Base-by-base conservation (phyloP, 2,329 filamentous ascomycete species). In the Ophiostoma sp. region DNA sequence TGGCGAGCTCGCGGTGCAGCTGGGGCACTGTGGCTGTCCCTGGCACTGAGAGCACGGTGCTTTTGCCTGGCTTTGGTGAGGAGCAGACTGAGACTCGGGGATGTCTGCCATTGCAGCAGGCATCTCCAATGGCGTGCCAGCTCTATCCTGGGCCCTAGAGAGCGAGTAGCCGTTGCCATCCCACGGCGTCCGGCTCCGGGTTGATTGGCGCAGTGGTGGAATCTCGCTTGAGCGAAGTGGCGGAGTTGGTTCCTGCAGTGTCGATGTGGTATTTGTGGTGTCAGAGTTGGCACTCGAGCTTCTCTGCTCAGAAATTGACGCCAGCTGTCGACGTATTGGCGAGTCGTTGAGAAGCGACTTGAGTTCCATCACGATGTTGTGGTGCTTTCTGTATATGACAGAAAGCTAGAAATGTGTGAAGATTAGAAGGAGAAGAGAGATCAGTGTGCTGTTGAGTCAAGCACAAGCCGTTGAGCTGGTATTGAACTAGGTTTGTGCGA, bases 141-240 rank as follows among this genome's bases (percentile, higher is more conserved):
- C 38, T 8, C 41, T 44, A 42, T 18, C 38, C 42, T 64, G 63
- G 41, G 78, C 76, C 60, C 80, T 74, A 4, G 81, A 79, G 36
- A 84, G 76, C 38, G 80, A 81, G 70, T 82, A 84, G 58, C 82
- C 82, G 45, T 79, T 80, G 18, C 79, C 82, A 69, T 83, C 80
- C 83, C 83, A 85, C 66, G 82, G 82, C 52, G 77, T 83, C 68
- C 82, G 79, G 70, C 74, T 79, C 66, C 77, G 73, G 9, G 69
- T 70, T 42, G 27, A 2, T 27, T 27, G 27, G 42, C 9, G 63
- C 41, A 18, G 27, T 14, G 55, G 55, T 60, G 55, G 45, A 2
- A 49, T 16, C 5, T 49, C 27, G 14, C 45, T 49, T 8, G 45
- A 16, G 27, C 27, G 27, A 27, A 27, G 27, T 27, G 27, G 27